Base-by-base conservation (phyloP, 2,329 filamentous ascomycete species). In the Curvularia verruculosa region DNA sequence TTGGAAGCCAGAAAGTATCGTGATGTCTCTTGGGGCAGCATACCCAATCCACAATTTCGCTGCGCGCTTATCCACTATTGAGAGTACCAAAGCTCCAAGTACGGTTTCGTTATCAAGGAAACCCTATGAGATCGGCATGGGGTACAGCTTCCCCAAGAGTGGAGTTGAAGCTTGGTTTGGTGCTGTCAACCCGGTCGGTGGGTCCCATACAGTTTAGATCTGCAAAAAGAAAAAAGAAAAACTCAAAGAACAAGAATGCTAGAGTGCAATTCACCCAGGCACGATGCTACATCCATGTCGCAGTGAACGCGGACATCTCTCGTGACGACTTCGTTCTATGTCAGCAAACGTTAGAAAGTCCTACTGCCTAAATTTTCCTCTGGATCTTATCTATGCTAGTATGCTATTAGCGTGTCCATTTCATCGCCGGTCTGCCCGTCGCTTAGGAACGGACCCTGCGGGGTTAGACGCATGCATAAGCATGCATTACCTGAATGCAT, bases 201-300 rank as follows among this genome's bases (percentile, higher is more conserved):
- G 18, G 12, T 19, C 36, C 5, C 10, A 18, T 3, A 21, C 21
- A 18, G 29, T 63, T 59, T 12, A 83, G 58, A 4, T 76, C 78
- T 5, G 65, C 60, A 4, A 77, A 71, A 36, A 83, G 79, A 0
- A 73, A 68, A 4, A 77, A 71, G 36, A 83, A 79, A 0, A 73
- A 68, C 8, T 70, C 63, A 52, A 83, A 81, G 57, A 83, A 83
- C 0, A 78, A 71, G 26, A 80, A 73, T 0, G 78, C 79, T 0
- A 79, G 81, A 8, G 67, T 68, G 1, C 81, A 81, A 60, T 84
- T 81, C 2, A 77, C 77, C 48, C 83, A 70, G 2, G 77, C 78
- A 68, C 83, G 81, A 54, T 84, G 81, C 59, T 74, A 82, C 9
- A 82, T 69, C 66, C 81, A 83, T 2, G 67, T 68, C 1, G 76